Percentiles rank a stretch among this genome's conserved stretches.
Conservation (phyloP, 2,329 filamentous ascomycete genomes). For the Talaromyces albobiverticillius region DNA sequence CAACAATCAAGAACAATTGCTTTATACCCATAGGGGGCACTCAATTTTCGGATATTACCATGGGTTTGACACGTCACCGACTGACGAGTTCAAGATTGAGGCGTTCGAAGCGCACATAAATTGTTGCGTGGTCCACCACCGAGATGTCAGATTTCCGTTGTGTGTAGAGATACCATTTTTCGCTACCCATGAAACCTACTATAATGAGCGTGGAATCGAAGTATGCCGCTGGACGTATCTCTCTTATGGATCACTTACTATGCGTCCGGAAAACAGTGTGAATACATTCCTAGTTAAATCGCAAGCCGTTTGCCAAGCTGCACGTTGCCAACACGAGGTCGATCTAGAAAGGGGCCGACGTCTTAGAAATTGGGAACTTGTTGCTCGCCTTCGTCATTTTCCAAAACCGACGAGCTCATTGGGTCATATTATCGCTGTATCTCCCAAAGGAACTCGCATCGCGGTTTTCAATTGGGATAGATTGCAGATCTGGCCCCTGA, state of each 20-base stretch:
- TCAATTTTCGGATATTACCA: constrained; percentile 36
- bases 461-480: constrained; percentile 43
- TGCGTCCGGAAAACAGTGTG: constrained; percentile 32
- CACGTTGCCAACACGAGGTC: constrained; percentile 30
- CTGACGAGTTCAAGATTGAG: background rate
- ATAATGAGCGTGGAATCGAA: constrained; percentile 8
- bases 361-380: constrained; percentile 33
- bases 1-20: constrained; percentile 37
- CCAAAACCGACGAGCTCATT: constrained; percentile 31
- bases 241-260: constrained; percentile 35
- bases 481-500: constrained; percentile 39
- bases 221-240: constrained; percentile 40
- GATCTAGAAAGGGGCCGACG: constrained; percentile 41
- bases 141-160: constrained; percentile 25
- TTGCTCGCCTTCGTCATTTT: constrained; percentile 37
- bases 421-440: constrained; percentile 37
- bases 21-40: constrained; percentile 32
- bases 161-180: constrained; percentile 40
- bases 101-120: constrained; percentile 3
- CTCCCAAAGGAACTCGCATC: constrained; percentile 34
- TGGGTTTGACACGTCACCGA: constrained; percentile 15
- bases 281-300: constrained; percentile 38
- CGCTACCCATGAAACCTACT: constrained; percentile 29
- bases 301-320: constrained; percentile 25
- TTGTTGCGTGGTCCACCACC: background rate